Base-by-base conservation (phyloP, 2,329 filamentous ascomycete species). In the Colletotrichum magnum region DNA sequence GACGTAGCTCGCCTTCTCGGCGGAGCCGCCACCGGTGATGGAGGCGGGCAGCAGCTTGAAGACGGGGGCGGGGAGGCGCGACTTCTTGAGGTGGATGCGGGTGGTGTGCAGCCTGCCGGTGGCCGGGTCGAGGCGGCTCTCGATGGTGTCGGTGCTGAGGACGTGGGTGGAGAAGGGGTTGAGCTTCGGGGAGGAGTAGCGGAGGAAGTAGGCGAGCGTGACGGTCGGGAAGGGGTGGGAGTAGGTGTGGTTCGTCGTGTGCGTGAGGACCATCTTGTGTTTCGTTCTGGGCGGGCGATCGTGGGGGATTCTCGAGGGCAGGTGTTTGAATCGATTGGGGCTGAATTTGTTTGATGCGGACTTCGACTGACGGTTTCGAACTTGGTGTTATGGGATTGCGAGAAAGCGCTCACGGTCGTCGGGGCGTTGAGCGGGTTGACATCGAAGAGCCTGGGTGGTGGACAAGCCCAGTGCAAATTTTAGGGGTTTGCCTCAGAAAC, bases 151-250 rank as follows among this genome's bases (percentile, higher is more conserved):
- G 79, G 93, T 94, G 77, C 92, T 94, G 74, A 94, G 85, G 61
- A 96, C 93, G 83, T 96, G 93, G 72, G 88, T 90, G 73, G 91
- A 91, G 83, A 95, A 95, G 6, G 93, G 93, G 77, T 95, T 96
- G 73, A 88, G 83, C 73, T 88, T 84, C 36, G 87, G 87, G 5
- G 87, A 89, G 69, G 93, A 94, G 82, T 96, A 96, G 73, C 93
- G 93, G 58, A 96, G 91, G 82, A 95, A 96, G 87, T 94, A 96
- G 82, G 93, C 93, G 79, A 96, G 91, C 57, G 93, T 94, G 71
- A 96, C 93, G 79, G 93, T 93, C 71, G 93, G 90, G 83, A 95
- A 95, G 57, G 92, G 91, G 81, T 95, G 94, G 73, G 90, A 87
- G 86, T 95, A 94, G 76, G 87, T 89, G 79, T 93, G 92, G 81